Evolutionary conservation across 345 rosid genomes (phyloP), one percentile per base, ranked within the genome.

Genomic region (Cardamine chenopodiifolia): DNA sequence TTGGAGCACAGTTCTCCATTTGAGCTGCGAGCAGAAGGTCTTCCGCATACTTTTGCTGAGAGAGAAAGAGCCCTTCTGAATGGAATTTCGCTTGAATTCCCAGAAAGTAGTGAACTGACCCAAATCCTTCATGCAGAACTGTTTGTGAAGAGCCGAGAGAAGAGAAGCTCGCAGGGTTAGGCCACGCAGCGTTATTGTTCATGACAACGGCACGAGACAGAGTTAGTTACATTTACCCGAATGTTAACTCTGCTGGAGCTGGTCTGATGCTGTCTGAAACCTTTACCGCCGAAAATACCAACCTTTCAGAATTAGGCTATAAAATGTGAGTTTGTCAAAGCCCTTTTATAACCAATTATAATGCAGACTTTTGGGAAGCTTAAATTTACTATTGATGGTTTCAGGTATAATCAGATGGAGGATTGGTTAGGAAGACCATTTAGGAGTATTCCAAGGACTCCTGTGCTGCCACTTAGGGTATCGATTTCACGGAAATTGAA

Each of bases 211-310:
- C 98, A 64, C 77, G 93, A 20, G 96, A 91, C 72, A 85, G 88
- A 59, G 90, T 88, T 62, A 88, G 98, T 78, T 94, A 91, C 82
- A 58, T 88, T 66, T 91, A 94, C 80, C 97, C 98, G 1, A 87
- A 94, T 66, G 97, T 91, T 37, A 94, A 94, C 85, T 89, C 97
- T 72, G 97, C 96, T 10, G 97, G 98, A 73, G 97, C 98, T 39
- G 97, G 93, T 42, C 47, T 94, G 47, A 78, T 94, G 72, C 83
- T 94, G 29, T 86, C 98, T 1, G 82, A 91, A 74, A 87, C 92
- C 47, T 94, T 89, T 75, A 83, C 89, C 1, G 76, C 96, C 28
- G 89, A 89, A 37, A 80, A 73, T 54, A 14, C 64, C 45, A 89
- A 91, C 80, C 97, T 94, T 67, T 79, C 98, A 14, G 96, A 88